A percentile compares a stretch with the other conserved stretches of the same genome.
Evolutionary conservation across 805 yeast species (phyloP).

Genomic region (Clavispora phyllophila): DNA sequence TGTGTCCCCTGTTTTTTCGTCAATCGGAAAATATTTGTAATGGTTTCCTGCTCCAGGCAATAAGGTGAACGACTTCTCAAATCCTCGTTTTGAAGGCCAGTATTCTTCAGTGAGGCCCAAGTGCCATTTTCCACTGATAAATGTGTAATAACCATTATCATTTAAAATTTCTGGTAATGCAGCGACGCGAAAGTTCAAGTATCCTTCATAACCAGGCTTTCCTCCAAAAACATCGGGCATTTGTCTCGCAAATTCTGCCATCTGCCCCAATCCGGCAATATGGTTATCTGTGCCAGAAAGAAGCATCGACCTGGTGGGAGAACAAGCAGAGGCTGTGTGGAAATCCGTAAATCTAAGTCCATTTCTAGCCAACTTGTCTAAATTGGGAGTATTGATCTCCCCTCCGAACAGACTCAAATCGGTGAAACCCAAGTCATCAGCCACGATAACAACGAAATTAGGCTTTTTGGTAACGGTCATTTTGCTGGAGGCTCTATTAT

Average conservation of each 20-base stretch:
- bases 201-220: slow-evolving; percentile 55
- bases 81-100: slow-evolving; percentile 48
- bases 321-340: slow-evolving; percentile 61
- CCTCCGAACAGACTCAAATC: slow-evolving; percentile 53
- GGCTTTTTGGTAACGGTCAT: slow-evolving; percentile 23
- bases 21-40: slow-evolving; percentile 41
- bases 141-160: slow-evolving; percentile 47
- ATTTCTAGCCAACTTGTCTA: slow-evolving; percentile 36
- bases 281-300: slow-evolving; percentile 60
- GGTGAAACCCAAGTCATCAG: slow-evolving; percentile 60
- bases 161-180: slow-evolving; percentile 48
- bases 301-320: slow-evolving; percentile 60
- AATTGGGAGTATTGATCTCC: slow-evolving; percentile 52
- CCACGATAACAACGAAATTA: slow-evolving; percentile 51
- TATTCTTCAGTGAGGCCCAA: slow-evolving; percentile 44
- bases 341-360: slow-evolving; percentile 54
- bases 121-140: slow-evolving; percentile 60
- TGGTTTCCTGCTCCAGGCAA: slow-evolving; percentile 58
- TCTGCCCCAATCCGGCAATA: slow-evolving; percentile 55
- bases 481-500: not conserved
- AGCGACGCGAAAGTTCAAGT: slow-evolving; percentile 46
- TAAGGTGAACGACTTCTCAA: slow-evolving; percentile 44
- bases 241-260: slow-evolving; percentile 42
- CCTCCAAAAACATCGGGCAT: slow-evolving; percentile 36
- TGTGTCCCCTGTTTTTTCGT: slow-evolving; percentile 21